A percentile compares a stretch with the other conserved stretches of the same genome.
These are phyloP conservation scores for Leccinum variicolor DNA, from an alignment of 768 basidiomycete species.

Conservation along the genomic window DNA sequence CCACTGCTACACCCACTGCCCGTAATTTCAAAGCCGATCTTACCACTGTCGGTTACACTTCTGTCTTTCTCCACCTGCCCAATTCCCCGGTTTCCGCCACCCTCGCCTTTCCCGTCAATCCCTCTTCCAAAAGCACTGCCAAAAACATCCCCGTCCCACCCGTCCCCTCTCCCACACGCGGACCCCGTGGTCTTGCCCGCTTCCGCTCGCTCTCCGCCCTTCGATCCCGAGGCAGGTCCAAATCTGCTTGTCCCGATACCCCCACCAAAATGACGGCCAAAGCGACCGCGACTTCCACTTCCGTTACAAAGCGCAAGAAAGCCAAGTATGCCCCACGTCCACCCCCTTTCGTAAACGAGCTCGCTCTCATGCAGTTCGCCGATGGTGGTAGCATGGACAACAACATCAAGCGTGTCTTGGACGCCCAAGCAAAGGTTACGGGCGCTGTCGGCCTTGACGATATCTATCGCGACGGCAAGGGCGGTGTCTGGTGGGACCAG, in stretches of 20 bases:
- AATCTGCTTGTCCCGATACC: conserved; percentile 28
- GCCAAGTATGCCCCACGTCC: conserved; percentile 43
- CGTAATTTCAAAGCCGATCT: conserved; percentile 53
- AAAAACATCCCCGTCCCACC: conserved; percentile 20
- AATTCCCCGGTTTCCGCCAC: conserved; percentile 39
- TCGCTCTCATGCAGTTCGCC: conserved; percentile 65
- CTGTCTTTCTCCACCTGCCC: conserved; percentile 59
- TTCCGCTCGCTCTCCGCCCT: conserved; percentile 54
- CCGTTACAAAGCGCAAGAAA: conserved; percentile 49
- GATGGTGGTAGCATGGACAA: conserved; percentile 61
- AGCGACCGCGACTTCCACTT: conserved; percentile 19
- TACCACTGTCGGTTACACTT: conserved; percentile 60
- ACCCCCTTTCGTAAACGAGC: conserved; percentile 58
- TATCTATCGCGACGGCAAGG: conserved; percentile 57
- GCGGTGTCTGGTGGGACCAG: conserved; percentile 67
- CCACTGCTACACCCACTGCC: conserved; percentile 40
- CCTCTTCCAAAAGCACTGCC: conserved; percentile 1
- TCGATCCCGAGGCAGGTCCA: conserved; percentile 37
- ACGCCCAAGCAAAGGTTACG: conserved; percentile 48
- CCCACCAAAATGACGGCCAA: conserved; percentile 25
- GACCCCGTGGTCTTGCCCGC: conserved; percentile 36
- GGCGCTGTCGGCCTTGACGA: conserved; percentile 40
- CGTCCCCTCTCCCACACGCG: conserved; percentile 9
- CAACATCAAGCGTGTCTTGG: conserved; percentile 53
- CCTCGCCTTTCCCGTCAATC: conserved; percentile 7